Evolutionary conservation across 306 rosid species (phyloP).

Genomic region (Rosa lucieae): DNA sequence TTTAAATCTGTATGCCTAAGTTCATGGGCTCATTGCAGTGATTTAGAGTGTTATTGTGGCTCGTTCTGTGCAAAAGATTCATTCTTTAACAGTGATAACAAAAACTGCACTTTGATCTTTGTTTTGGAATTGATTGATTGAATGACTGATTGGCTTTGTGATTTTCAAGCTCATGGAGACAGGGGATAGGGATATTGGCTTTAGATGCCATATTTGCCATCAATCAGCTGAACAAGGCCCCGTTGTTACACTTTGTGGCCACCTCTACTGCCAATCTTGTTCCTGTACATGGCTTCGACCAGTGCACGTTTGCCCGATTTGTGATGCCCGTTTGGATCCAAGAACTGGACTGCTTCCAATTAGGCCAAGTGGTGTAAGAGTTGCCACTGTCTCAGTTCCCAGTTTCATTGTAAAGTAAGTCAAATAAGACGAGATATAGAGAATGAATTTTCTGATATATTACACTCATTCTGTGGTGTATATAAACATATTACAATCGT

Average conservation of each 20-base stretch:
- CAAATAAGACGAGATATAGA: no score
- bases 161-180: background rate
- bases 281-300: constrained; percentile 5
- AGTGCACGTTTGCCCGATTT: constrained; percentile 4
- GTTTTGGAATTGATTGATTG: background rate
- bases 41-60: no score
- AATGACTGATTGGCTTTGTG: background rate
- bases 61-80: no score
- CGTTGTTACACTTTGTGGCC: constrained; percentile 25
- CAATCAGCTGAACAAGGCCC: constrained; percentile 15
- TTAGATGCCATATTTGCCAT: constrained; percentile 7
- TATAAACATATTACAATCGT: no score
- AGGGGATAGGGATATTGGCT: background rate
- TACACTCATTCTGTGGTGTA: no score
- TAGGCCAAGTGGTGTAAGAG: background rate
- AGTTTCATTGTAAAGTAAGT: background rate
- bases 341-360: background rate
- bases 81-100: no score
- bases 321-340: constrained; percentile 8
- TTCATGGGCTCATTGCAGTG: no score
- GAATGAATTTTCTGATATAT: no score
- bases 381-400: background rate
- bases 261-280: constrained; percentile 18
- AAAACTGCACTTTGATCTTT: no score
- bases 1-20: no score